These are phyloP conservation scores for Candida gigantensis DNA, from an alignment of 1,139 yeast genomes.

Conservation along the genomic window DNA sequence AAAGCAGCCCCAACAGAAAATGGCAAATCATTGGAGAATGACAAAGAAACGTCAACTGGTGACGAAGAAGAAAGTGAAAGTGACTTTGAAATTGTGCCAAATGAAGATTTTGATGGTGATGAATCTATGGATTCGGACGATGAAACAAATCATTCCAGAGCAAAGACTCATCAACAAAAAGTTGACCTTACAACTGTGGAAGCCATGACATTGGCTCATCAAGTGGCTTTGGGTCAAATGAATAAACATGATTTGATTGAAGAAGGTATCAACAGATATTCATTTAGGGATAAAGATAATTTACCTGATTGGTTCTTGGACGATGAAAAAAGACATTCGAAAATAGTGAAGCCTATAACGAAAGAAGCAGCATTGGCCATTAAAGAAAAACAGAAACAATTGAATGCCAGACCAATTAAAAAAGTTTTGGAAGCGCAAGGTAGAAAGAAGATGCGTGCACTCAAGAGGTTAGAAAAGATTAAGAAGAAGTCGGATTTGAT, in stretches of 20 bases:
- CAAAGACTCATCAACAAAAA: conserved; percentile 55
- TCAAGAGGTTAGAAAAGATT: conserved; percentile 82
- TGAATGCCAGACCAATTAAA: conserved; percentile 97
- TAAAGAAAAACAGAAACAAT: conserved; percentile 82
- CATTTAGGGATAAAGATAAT: conserved; percentile 88
- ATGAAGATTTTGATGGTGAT: conserved; percentile 36
- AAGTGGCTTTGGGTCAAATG: conserved; percentile 86
- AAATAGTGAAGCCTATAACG: conserved; percentile 86
- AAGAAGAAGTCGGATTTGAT: conserved; percentile 93
- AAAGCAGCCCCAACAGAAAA: conserved; percentile 3
- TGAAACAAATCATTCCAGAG: conserved; percentile 36
- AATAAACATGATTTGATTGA: conserved; percentile 80
- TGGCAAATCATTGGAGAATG: background rate
- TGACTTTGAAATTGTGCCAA: conserved; percentile 58
- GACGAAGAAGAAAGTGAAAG: conserved; percentile 28
- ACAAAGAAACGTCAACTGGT: conserved; percentile 6
- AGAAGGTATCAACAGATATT: conserved; percentile 78
- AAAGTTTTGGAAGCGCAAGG: conserved; percentile 97
- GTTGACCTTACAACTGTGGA: conserved; percentile 89
- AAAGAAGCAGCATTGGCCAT: conserved; percentile 95
- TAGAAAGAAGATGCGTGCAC: conserved; percentile 93
- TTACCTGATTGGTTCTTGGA: conserved; percentile 96
- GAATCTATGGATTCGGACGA: conserved; percentile 51
- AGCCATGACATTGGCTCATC: conserved; percentile 98
- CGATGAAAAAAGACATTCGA: conserved; percentile 85